These are phyloP conservation scores for Thielaviopsis punctulata DNA, from an alignment of 2,329 filamentous ascomycete species.

Conservation along the genomic window DNA sequence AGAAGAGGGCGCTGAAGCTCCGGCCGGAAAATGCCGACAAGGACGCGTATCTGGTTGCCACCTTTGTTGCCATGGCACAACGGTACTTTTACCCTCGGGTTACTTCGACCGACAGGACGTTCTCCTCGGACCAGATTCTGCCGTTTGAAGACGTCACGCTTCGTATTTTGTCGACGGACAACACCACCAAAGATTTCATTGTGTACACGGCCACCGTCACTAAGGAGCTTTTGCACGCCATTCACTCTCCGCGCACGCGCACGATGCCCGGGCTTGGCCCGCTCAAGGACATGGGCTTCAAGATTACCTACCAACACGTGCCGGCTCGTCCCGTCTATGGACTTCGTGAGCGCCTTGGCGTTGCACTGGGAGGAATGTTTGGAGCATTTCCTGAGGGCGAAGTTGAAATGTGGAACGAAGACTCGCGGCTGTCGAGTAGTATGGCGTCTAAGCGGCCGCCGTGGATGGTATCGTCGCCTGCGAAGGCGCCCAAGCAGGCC, in stretches of 20 bases:
- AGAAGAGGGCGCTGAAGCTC: conserved; percentile 28
- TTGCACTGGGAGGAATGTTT: conserved; percentile 34
- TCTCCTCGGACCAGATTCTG: conserved; percentile 14
- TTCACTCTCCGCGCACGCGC: conserved; percentile 25
- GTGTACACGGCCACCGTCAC: conserved; percentile 35
- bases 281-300: conserved; percentile 18
- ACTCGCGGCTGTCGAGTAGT: neutral
- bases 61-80: conserved; percentile 41
- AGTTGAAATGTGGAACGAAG: conserved; percentile 1
- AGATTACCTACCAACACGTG: conserved; percentile 1
- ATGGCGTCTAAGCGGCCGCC: neutral
- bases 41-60: conserved; percentile 34
- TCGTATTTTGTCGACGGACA: conserved; percentile 33
- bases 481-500: conserved; percentile 1
- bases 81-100: conserved; percentile 28
- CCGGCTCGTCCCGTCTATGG: conserved; percentile 17
- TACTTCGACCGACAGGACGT: conserved; percentile 13
- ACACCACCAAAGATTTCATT: conserved; percentile 30
- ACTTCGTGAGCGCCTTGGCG: conserved; percentile 36
- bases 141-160: conserved; percentile 32
- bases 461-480: neutral
- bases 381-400: conserved; percentile 21
- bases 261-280: conserved; percentile 8
- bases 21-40: conserved; percentile 31
- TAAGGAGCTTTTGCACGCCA: conserved; percentile 30